phyloP scores from a whole-genome alignment of 495 filamentous ascomycete genomes.

The Aspergillus sclerotiicarbonarius region DNA sequence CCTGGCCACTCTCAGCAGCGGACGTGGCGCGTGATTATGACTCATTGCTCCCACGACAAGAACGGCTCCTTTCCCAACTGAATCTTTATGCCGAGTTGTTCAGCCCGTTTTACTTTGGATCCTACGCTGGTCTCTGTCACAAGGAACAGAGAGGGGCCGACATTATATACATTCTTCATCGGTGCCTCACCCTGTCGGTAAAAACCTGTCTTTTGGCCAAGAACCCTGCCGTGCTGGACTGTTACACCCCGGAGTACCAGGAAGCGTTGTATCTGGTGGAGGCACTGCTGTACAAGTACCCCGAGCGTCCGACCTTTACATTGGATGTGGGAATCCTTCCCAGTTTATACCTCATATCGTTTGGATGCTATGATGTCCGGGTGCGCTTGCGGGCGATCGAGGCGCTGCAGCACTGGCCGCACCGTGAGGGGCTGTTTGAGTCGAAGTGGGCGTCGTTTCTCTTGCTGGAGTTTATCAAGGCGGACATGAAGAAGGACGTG shows the following conservation, averaged over 20 bases:
- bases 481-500: too few species aligned
- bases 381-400: neutral
- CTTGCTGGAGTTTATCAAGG: neutral
- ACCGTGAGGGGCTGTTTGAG: neutral
- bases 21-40: slow-evolving; percentile 12
- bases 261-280: neutral
- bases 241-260: neutral
- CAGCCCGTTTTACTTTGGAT: neutral
- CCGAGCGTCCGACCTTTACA: neutral
- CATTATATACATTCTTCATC: neutral
- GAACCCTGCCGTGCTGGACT: neutral
- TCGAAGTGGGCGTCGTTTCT: neutral
- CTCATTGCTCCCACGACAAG: slow-evolving; percentile 13
- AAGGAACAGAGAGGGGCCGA: neutral
- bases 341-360: neutral
- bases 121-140: neutral
- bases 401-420: neutral
- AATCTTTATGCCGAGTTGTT: neutral
- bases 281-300: neutral
- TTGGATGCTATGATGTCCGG: neutral
- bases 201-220: neutral
- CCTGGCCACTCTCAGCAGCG: slow-evolving; percentile 17
- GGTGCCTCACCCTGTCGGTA: neutral
- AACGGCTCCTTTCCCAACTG: slow-evolving; percentile 8
- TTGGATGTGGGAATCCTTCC: neutral